phyloP scores from a whole-genome alignment of 495 filamentous ascomycete species.

The Talaromyces wortmannii region DNA sequence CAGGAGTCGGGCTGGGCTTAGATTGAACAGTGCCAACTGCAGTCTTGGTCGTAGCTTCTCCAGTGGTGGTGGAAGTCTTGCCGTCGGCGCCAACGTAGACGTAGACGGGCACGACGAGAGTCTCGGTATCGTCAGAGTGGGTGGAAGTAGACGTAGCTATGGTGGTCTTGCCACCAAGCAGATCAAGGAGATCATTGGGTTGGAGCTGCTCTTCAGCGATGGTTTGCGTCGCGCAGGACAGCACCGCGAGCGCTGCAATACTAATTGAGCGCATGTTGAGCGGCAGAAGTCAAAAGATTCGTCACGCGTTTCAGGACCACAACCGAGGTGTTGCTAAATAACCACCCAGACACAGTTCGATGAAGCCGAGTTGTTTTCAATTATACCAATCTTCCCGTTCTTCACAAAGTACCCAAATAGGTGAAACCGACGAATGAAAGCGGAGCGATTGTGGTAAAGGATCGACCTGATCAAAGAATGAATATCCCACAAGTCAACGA shows the following conservation, averaged over 20 bases:
- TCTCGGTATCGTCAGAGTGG: conserved; percentile 3
- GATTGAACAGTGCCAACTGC: not conserved
- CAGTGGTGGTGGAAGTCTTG: conserved; percentile 17
- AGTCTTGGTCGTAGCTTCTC: conserved; percentile 4
- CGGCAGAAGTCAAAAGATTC: not conserved
- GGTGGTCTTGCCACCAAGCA: not conserved
- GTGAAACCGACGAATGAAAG: too few relatives aligned
- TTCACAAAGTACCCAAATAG: too few relatives aligned
- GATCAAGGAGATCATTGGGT: conserved; percentile 35
- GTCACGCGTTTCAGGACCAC: too few relatives aligned
- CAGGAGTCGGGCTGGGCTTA: conserved; percentile 2
- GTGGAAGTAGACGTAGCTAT: not conserved
- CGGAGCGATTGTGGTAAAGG: too few relatives aligned
- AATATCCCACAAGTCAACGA: too few relatives aligned
- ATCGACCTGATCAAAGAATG: too few relatives aligned
- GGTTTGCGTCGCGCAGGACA: not conserved
- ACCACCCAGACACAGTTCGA: too few relatives aligned
- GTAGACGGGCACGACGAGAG: conserved; percentile 16
- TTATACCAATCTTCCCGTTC: too few relatives aligned
- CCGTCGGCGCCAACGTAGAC: conserved; percentile 20
- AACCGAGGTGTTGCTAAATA: too few relatives aligned
- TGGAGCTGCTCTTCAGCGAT: conserved; percentile 14
- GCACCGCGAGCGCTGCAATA: conserved; percentile 3
- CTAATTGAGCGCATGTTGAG: conserved; percentile 3
- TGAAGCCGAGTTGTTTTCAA: too few relatives aligned